phyloP scores from a whole-genome alignment of 2,329 filamentous ascomycete genomes.

The Scedosporium aurantiacum region DNA sequence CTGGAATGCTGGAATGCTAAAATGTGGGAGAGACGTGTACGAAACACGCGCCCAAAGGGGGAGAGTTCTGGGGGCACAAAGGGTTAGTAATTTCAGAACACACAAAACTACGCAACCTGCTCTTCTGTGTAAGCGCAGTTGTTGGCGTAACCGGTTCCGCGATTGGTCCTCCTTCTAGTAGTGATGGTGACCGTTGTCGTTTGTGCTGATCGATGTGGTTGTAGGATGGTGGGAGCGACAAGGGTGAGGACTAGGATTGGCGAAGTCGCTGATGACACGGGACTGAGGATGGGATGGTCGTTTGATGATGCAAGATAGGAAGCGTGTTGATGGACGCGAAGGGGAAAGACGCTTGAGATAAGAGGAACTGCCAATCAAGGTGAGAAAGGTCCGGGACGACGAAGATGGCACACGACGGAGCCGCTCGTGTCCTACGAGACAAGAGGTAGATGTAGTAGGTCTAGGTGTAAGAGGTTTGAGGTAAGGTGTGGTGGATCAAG shows the following conservation, averaged over 20 bases:
- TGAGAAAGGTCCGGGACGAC: not conserved
- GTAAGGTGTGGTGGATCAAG: not conserved
- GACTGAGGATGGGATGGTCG: not conserved
- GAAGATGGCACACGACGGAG: not conserved
- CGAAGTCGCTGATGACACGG: not conserved
- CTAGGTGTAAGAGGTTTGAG: conserved; percentile 2
- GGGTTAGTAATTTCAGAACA: conserved; percentile 4
- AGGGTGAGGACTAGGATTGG: not conserved
- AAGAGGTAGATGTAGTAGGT: not conserved
- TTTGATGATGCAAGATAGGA: not conserved
- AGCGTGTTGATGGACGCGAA: not conserved
- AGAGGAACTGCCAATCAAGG: not conserved
- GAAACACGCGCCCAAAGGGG: conserved; percentile 7
- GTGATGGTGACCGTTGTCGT: not conserved
- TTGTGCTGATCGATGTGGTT: not conserved
- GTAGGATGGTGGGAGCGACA: not conserved
- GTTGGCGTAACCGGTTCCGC: not conserved
- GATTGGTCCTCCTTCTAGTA: not conserved
- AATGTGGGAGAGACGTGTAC: conserved; percentile 9
- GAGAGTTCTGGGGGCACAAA: conserved; percentile 11
- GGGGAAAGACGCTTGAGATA: not conserved
- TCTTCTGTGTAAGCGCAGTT: not conserved
- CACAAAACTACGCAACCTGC: not conserved
- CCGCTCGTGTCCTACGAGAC: conserved; percentile 1
- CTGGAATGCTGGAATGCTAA: conserved; percentile 8